phyloP scores from a whole-genome alignment of 78 protist genomes.

The Speleostelium caveatum region DNA sequence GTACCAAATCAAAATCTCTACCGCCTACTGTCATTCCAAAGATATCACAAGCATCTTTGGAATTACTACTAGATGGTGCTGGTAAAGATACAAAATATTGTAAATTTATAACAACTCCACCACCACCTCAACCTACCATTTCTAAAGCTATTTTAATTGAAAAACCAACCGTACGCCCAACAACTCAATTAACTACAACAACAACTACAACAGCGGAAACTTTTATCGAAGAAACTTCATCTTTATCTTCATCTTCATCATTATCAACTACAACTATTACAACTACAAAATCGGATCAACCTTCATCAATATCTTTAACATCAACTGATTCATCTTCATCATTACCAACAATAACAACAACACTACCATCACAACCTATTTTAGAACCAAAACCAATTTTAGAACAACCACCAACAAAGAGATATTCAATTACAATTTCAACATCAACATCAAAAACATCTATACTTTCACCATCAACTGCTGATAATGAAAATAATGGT shows the following conservation, averaged over 20 bases:
- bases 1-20: constrained; percentile 1
- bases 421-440: neutral
- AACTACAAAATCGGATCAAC: constrained; percentile 44
- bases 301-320: constrained; percentile 49
- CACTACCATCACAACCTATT: constrained; percentile 18
- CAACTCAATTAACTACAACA: neutral
- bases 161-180: constrained; percentile 5
- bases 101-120: constrained; percentile 14
- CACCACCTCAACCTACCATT: neutral
- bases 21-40: constrained; percentile 4
- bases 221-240: neutral
- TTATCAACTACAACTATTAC: neutral
- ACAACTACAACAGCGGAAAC: constrained; percentile 4
- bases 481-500: constrained; percentile 5
- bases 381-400: neutral
- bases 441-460: constrained; percentile 9
- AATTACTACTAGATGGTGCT: neutral
- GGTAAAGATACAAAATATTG: neutral
- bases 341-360: constrained; percentile 28
- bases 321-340: constrained; percentile 25
- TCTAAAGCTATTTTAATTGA: constrained; percentile 8
- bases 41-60: constrained; percentile 4
- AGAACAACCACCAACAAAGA: neutral
- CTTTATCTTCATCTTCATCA: neutral
- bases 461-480: constrained; percentile 6